These are phyloP conservation scores for Solanum hybrid DNA, from an alignment of 305 asterid species.

Conservation along the genomic window DNA sequence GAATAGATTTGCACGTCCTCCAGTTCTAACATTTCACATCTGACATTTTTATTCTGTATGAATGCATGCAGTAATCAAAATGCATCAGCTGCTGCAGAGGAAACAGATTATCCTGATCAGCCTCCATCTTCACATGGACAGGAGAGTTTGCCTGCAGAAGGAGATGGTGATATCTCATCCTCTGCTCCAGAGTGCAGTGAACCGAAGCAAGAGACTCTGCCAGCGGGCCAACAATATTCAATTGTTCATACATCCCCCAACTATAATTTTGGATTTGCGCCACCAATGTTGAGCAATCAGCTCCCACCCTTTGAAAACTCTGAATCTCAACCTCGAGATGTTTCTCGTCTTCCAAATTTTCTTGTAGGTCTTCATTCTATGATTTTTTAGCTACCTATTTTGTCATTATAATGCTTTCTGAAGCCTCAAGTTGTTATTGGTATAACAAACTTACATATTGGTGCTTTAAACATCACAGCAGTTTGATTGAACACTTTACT, in stretches of 20 bases:
- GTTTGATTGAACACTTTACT: not conserved
- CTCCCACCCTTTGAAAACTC: constrained; percentile 55
- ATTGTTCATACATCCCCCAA: constrained; percentile 48
- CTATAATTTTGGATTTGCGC: constrained; percentile 52
- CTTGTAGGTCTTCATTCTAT: constrained; percentile 40
- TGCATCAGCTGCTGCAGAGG: constrained; percentile 38
- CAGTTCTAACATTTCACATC: constrained; percentile 1
- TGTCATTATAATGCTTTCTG: constrained; percentile 3
- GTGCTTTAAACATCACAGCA: not conserved
- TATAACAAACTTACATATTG: not conserved
- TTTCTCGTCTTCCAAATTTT: constrained; percentile 55
- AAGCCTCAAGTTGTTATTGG: not conserved
- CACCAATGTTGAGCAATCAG: constrained; percentile 53
- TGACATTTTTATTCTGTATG: constrained; percentile 11
- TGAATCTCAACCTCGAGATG: constrained; percentile 67
- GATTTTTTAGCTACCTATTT: constrained; percentile 3
- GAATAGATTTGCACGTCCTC: not conserved
- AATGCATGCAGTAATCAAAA: constrained; percentile 44
- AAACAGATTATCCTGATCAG: constrained; percentile 40
- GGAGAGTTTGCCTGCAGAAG: constrained; percentile 31
- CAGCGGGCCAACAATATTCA: constrained; percentile 48
- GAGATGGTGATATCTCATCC: constrained; percentile 51
- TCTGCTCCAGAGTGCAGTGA: constrained; percentile 40
- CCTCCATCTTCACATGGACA: constrained; percentile 43
- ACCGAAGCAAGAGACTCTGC: constrained; percentile 46